Percentiles rank a stretch among this genome's conserved stretches.
Conservation (phyloP, 1,284 basidiomycete species). For the Schizopora paradoxa region DNA sequence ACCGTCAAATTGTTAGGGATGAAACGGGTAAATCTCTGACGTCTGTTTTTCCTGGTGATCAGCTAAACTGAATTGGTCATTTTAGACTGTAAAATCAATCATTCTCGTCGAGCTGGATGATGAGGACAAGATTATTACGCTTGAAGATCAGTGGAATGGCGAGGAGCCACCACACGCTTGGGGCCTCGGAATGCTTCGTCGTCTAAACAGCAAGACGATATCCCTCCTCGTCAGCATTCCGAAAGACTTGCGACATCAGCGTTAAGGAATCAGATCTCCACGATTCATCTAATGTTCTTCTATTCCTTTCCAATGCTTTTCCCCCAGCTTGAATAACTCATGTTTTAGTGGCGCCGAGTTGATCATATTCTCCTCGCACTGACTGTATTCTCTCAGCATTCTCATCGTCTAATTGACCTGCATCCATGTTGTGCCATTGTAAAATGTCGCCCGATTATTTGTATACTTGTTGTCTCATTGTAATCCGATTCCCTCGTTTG, state of each 20-base stretch:
- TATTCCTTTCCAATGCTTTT: too few species aligned
- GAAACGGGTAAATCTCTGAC: constrained; percentile 41
- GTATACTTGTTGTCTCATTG: too few species aligned
- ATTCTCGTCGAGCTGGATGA: constrained; percentile 61
- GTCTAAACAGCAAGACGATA: constrained; percentile 42
- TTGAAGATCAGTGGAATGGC: constrained; percentile 64
- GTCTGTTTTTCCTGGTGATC: neutral
- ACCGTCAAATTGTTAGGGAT: constrained; percentile 44
- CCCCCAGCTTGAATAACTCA: too few species aligned
- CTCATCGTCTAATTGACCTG: too few species aligned
- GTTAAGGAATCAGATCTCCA: too few species aligned
- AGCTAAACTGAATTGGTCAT: neutral
- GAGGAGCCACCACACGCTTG: constrained; percentile 44
- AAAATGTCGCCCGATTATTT: too few species aligned
- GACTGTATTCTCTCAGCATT: too few species aligned
- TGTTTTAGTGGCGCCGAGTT: too few species aligned
- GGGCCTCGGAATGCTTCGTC: constrained; percentile 42
- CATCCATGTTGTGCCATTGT: too few species aligned
- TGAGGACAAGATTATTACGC: constrained; percentile 49
- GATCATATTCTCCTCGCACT: too few species aligned
- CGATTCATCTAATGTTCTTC: too few species aligned
- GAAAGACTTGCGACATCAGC: constrained; percentile 15
- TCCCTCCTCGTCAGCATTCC: constrained; percentile 29
- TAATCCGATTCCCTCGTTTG: too few species aligned
- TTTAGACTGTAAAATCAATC: constrained; percentile 47